Evolutionary conservation across 176 grass and related monocot species (phyloP).

Genomic region (Aegilops speltoides): DNA sequence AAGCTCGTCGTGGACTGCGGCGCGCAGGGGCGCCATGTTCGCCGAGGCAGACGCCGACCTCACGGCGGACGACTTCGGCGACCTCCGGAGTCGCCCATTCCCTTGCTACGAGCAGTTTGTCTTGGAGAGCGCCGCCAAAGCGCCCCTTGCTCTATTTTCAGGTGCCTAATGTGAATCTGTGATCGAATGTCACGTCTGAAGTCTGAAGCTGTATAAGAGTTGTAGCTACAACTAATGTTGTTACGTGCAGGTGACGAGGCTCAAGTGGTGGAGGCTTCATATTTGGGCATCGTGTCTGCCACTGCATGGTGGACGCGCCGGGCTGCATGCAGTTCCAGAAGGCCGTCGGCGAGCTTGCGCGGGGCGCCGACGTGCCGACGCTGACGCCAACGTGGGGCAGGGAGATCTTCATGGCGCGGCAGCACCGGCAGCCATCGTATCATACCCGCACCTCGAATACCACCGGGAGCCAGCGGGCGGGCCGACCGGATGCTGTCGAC

Average conservation of each 20-base stretch:
- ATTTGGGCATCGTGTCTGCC: constrained; percentile 55
- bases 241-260: constrained; percentile 46
- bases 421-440: constrained; percentile 13
- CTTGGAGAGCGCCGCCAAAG: constrained; percentile 22
- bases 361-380: constrained; percentile 37
- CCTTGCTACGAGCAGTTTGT: constrained; percentile 53
- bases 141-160: constrained; percentile 48
- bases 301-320: constrained; percentile 49
- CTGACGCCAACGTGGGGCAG: constrained; percentile 47
- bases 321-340: constrained; percentile 61
- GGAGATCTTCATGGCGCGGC: constrained; percentile 40
- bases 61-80: constrained; percentile 40
- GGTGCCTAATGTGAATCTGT: not conserved
- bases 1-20: constrained; percentile 65
- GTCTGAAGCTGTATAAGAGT: not conserved
- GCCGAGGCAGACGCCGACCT: constrained; percentile 66
- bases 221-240: no score
- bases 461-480: no score
- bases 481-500: no score
- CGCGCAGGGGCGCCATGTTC: constrained; percentile 16
- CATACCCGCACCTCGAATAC: constrained; percentile 35
- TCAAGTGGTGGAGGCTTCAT: constrained; percentile 60
- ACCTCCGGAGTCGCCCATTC: constrained; percentile 45
- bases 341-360: constrained; percentile 47
- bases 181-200: not conserved